Evolutionary conservation across 805 yeast species (phyloP).

Genomic region (Monosporozyma servazzii): DNA sequence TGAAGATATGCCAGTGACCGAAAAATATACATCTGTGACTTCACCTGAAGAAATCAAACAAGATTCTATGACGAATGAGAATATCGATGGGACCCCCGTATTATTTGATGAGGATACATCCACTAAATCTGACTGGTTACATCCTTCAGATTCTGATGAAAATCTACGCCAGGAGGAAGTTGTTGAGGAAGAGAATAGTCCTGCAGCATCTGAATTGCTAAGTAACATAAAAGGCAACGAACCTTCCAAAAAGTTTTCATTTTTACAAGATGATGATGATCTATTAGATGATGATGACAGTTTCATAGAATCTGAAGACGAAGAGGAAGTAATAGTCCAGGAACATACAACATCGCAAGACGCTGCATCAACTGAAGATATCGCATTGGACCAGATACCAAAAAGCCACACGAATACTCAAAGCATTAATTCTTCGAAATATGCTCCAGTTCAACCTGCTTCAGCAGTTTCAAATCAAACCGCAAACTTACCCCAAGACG

Average conservation of each 20-base stretch:
- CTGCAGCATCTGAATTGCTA: neutral
- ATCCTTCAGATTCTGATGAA: neutral
- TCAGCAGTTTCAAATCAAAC: neutral
- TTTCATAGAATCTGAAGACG: slow-evolving; percentile 26
- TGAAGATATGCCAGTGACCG: neutral
- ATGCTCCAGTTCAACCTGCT: neutral
- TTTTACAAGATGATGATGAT: slow-evolving; percentile 38
- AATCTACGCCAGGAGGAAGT: neutral
- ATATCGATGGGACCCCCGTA: neutral
- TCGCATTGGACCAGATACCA: neutral
- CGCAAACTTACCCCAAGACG: neutral
- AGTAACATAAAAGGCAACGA: too few relatives aligned
- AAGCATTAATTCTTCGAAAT: neutral
- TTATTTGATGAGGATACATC: neutral
- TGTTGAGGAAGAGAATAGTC: neutral
- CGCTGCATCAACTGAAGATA: neutral
- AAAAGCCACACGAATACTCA: neutral
- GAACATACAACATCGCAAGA: neutral
- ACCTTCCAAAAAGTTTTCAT: slow-evolving; percentile 24
- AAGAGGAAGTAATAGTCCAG: slow-evolving; percentile 1
- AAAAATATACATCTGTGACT: too few relatives aligned
- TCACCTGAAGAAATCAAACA: neutral
- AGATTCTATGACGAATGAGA: neutral
- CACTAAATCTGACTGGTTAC: neutral
- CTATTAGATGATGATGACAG: slow-evolving; percentile 33